A percentile compares a stretch with the other conserved stretches of the same genome.
Evolutionary conservation across 78 protist genomes (phyloP).

Genomic region (Paulinella micropora): DNA sequence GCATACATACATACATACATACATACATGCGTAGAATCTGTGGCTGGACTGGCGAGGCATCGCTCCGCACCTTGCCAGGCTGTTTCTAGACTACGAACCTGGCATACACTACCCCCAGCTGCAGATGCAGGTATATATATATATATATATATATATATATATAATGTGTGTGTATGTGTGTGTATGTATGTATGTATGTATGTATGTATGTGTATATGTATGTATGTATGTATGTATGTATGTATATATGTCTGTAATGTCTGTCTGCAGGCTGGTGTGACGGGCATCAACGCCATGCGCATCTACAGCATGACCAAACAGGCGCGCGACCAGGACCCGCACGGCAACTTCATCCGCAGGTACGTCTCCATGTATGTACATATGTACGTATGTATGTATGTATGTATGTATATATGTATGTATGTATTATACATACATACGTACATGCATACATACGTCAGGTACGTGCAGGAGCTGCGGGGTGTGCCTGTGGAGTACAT

Average conservation of each 20-base stretch:
- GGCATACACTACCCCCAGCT: slow-evolving; percentile 13
- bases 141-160: too few relatives aligned
- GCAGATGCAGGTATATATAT: background rate
- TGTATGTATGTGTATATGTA: too few relatives aligned
- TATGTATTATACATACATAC: too few relatives aligned
- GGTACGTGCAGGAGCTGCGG: background rate
- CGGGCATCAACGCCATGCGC: slow-evolving; percentile 13
- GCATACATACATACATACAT: too few relatives aligned
- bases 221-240: too few relatives aligned
- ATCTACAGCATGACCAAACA: background rate
- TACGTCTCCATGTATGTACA: background rate
- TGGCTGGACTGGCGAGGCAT: background rate
- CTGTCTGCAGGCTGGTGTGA: background rate
- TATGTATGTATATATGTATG: background rate
- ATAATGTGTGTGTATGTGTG: too few relatives aligned
- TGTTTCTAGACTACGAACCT: slow-evolving; percentile 8
- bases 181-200: too few relatives aligned
- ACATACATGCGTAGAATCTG: background rate
- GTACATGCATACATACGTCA: background rate
- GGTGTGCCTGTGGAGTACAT: background rate
- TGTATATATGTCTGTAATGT: too few relatives aligned
- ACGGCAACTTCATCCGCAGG: background rate
- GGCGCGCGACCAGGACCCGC: slow-evolving; percentile 1
- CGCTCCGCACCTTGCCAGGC: background rate
- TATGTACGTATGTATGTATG: background rate